Percentiles rank a stretch among this genome's conserved stretches.
Conservation (phyloP, 371 early-diverging fungal genomes). For the Entomophthora muscae region DNA sequence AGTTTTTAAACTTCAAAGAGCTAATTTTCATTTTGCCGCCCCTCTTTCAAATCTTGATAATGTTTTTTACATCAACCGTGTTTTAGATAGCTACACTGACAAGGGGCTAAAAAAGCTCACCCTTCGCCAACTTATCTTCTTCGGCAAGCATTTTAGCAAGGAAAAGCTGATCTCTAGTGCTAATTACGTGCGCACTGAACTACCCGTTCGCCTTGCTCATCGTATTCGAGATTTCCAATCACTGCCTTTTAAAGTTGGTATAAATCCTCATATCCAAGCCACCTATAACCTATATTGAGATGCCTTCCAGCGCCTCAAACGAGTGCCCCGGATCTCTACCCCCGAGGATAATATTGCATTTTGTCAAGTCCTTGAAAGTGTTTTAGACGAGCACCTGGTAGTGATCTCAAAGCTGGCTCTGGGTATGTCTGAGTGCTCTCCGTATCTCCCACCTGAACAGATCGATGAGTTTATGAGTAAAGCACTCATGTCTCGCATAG, state of each 20-base stretch:
- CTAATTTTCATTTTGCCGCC: not conserved
- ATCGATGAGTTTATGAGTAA: conserved; percentile 76
- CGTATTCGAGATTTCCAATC: conserved; percentile 76
- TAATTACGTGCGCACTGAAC: conserved; percentile 77
- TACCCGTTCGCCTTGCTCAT: conserved; percentile 81
- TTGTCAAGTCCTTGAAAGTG: conserved; percentile 42
- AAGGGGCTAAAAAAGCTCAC: conserved; percentile 68
- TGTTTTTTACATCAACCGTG: conserved; percentile 71
- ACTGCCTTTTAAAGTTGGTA: conserved; percentile 82
- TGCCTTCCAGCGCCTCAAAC: conserved; percentile 63
- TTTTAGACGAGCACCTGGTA: conserved; percentile 56
- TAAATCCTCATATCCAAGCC: conserved; percentile 72
- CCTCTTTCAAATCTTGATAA: not conserved
- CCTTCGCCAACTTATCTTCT: conserved; percentile 78
- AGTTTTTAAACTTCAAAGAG: not conserved
- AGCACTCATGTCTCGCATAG: conserved; percentile 77
- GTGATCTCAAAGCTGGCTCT: conserved; percentile 74
- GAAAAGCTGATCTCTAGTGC: conserved; percentile 68
- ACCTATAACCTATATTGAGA: conserved; percentile 80
- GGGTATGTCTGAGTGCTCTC: conserved; percentile 63
- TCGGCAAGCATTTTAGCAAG: conserved; percentile 73
- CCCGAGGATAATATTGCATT: conserved; percentile 56
- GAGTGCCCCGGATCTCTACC: conserved; percentile 40
- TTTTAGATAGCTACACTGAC: conserved; percentile 65
- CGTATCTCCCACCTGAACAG: conserved; percentile 27